Evolutionary conservation across 768 basidiomycete genomes (phyloP), one percentile per base, ranked within the genome.

Genomic region (Mycena capillaripes): DNA sequence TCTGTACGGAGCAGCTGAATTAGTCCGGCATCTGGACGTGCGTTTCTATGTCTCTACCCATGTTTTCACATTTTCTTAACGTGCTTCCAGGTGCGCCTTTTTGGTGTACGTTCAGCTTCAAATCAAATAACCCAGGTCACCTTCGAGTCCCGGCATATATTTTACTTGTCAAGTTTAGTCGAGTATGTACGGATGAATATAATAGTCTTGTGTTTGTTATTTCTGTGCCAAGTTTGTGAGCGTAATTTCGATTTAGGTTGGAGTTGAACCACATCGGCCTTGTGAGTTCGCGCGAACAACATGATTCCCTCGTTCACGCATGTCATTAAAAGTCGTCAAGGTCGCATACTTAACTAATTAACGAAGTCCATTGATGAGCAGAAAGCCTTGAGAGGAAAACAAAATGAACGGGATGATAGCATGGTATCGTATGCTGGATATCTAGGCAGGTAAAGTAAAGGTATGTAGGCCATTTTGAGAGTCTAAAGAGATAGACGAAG

Each of bases 391-490:
- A 63, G 46, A 42, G 25, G n/a, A 58, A 72, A 70, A 68, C 46
- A 66, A 69, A 34, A 60, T 1, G 58, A 52, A 52, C 25, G 64
- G 46, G 50, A 59, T 60, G 60, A 46, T 57, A 75, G 73, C 73
- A 75, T 68, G 70, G 73, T 74, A 75, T 72, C 66, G 52, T 72
- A 72, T 68, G 56, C 53, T 29, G 66, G 71, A 72, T 67, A 72
- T 72, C 66, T 72, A 72, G 67, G 46, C 38, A 34, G 27, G 66
- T 42, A 66, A 69, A 68, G 53, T 55, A 70, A 60, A 62, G n/a
- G 48, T 50, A 50, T 50, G 61, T 67, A 70, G 56, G 60, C 60
- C 60, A 38, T 69, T 69, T 72, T 71, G 48, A 67, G 38, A 59
- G 64, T 72, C 38, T 38, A 38, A 38, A 67, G 72, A 75, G 32